Evolutionary conservation across 768 basidiomycete species (phyloP).

Genomic region (Tulasnella sp.): DNA sequence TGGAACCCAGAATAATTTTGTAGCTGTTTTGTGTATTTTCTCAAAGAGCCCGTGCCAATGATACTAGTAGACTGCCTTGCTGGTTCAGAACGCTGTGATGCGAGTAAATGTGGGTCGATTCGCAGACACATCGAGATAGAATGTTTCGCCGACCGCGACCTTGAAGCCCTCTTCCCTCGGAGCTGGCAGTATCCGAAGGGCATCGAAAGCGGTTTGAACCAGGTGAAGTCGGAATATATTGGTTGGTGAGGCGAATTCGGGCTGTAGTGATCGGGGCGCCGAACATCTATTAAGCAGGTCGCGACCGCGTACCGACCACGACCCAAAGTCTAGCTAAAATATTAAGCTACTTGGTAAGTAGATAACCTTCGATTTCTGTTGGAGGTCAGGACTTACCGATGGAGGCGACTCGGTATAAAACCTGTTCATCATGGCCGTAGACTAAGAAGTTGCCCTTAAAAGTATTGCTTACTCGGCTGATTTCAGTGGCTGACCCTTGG

Average conservation of each 20-base stretch:
- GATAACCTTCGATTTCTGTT: background rate
- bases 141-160: background rate
- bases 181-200: background rate
- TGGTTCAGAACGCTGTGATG: background rate
- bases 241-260: constrained; percentile 5
- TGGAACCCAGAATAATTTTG: too few species aligned
- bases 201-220: constrained; percentile 4
- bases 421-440: background rate
- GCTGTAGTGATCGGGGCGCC: background rate
- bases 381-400: background rate
- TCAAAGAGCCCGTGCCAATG: constrained; percentile 24
- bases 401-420: background rate
- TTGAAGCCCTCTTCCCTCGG: background rate
- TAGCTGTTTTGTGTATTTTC: background rate
- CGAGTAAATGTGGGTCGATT: background rate
- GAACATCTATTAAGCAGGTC: background rate
- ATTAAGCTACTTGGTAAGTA: background rate
- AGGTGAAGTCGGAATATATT: background rate
- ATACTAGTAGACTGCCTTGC: constrained; percentile 3
- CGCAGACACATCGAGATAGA: background rate
- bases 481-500: too few species aligned
- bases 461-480: background rate
- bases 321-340: constrained; percentile 1
- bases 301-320: background rate
- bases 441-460: background rate